Evolutionary conservation across 768 basidiomycete species (phyloP).

Genomic region (Trametes cubensis): DNA sequence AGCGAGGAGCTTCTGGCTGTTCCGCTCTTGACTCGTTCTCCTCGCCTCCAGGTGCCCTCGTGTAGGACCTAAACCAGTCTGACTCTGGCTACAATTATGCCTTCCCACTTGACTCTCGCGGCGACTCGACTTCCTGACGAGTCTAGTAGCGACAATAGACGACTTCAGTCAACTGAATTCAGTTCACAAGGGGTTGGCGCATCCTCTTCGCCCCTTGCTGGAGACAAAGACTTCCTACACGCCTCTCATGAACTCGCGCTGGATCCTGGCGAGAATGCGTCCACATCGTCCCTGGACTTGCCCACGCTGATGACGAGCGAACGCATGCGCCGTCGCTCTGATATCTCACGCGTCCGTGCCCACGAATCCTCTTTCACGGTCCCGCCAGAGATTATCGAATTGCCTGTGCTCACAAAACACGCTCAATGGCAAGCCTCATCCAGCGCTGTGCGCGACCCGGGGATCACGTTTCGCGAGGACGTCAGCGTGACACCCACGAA

Average conservation of each 20-base stretch:
- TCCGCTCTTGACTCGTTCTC: no score
- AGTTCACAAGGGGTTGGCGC: neutral
- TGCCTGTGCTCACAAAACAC: conserved; percentile 5
- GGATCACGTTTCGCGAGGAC: conserved; percentile 11
- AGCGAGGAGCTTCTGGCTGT: no score
- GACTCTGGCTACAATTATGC: no score
- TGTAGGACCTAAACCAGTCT: neutral
- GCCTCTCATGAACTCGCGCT: conserved; percentile 20
- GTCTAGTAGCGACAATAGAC: no score
- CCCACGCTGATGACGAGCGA: conserved; percentile 7
- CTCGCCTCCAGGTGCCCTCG: neutral
- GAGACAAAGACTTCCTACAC: conserved; percentile 12
- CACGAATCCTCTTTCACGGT: neutral
- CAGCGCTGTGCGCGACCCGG: neutral
- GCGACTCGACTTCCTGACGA: no score
- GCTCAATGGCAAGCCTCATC: neutral
- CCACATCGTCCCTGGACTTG: conserved; percentile 20
- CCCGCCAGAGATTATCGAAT: conserved; percentile 13
- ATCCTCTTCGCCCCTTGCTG: neutral
- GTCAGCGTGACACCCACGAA: neutral
- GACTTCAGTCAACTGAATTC: no score
- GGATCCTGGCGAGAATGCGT: conserved; percentile 8
- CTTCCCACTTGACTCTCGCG: no score
- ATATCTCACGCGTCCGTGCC: conserved; percentile 17
- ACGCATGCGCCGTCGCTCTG: conserved; percentile 23